Base-by-base conservation (phyloP, 805 yeast genomes). In the Spathaspora passalidarum region DNA sequence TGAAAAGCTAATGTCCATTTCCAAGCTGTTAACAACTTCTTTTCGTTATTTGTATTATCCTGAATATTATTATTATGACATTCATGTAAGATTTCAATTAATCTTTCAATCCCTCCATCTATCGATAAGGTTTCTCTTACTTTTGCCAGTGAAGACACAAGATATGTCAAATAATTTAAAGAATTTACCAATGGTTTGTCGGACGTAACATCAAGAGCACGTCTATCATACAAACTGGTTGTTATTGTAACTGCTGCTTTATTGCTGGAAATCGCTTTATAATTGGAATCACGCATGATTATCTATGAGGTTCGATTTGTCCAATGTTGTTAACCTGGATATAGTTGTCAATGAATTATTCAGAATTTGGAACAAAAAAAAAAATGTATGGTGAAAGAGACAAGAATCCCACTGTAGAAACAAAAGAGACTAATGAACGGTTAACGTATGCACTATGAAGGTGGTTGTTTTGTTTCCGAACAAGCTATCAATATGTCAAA, bases 1-100 rank as follows among this genome's bases (percentile, higher is more conserved):
- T 92, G 99, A 59, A 94, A 82, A 0, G 97, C 88, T 45, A 92
- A 69, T 5, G 96, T 88, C 99, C 99, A 92, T 68, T 92, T 92
- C 97, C 97, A 92, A 0, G 96, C 91, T n/a, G 86, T 73, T 51
- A 88, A 72, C 20, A 82, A 76, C 49, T 69, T 72, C 50, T 60
- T 64, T 47, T 72, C 77, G 41, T 63, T 59, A 49, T 65, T 66
- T 50, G 65, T 62, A 47, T 55, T 61, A 43, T 66, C 72, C 39
- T 46, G 54, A 26, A 57, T 47, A 48, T 57, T 61, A 38, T 62
- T 53, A 53, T 65, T 66, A 50, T 79, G 81, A 59, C 97, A 91
- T 56, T 86, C 95, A 59, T 88, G 87, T 45, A 92, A 69, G 25
- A 92, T 92, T 45, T 85, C 85, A 32, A 92, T 88, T 44, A 92